Conservation (phyloP, 495 filamentous ascomycete genomes). For the Thermothielavioides terrestris region DNA sequence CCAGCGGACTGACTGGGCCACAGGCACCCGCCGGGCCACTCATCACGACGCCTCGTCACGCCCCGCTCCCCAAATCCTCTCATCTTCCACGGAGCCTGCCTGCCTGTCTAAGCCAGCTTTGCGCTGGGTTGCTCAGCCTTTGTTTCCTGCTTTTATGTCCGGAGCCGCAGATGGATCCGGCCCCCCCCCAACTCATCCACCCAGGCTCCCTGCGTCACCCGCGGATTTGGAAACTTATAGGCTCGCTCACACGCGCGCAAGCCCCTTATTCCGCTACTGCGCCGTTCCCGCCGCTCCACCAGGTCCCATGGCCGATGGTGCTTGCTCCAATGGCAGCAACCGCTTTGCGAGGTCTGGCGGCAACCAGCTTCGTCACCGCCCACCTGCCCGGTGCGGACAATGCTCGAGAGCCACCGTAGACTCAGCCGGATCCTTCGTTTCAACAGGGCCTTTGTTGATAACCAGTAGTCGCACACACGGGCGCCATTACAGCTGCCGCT, state of each 20-base stretch:
- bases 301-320: background rate
- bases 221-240: background rate
- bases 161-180: background rate
- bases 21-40: background rate
- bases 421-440: background rate
- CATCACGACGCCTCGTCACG: slow-evolving; percentile 3
- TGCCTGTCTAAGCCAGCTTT: too few relatives aligned
- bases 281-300: background rate
- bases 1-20: background rate
- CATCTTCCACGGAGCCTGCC: too few relatives aligned
- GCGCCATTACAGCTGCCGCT: background rate
- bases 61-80: background rate
- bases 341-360: background rate
- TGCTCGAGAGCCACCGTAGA: background rate
- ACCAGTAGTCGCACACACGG: background rate
- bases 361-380: background rate
- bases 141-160: background rate
- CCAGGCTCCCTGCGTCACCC: too few relatives aligned
- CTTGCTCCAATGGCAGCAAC: background rate
- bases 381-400: background rate
- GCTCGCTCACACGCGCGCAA: too few relatives aligned
- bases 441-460: background rate
- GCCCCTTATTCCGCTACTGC: background rate
- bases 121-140: background rate
- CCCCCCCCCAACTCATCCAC: too few relatives aligned